These are phyloP conservation scores for Termitomyces sp. DNA, from an alignment of 768 basidiomycete species.

Conservation along the genomic window DNA sequence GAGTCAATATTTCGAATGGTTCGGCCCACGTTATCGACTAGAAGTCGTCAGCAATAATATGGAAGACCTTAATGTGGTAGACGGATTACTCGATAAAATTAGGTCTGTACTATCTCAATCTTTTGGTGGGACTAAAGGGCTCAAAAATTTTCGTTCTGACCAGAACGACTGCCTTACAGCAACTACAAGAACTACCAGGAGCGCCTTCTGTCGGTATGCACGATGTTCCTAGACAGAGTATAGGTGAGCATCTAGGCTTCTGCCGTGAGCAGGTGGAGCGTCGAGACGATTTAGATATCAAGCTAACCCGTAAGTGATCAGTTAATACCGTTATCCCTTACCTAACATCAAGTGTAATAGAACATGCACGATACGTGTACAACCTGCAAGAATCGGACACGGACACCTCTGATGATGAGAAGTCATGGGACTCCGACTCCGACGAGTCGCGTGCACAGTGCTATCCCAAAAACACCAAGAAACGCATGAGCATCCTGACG, in stretches of 20 bases:
- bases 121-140: not conserved
- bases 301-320: conserved; percentile 60
- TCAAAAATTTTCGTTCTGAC: not conserved
- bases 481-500: conserved; percentile 69
- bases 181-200: conserved; percentile 41
- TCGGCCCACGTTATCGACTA: conserved; percentile 90
- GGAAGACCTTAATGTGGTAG: conserved; percentile 86
- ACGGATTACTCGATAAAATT: conserved; percentile 76
- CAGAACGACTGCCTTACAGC: conserved; percentile 37
- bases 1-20: conserved; percentile 96
- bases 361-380: conserved; percentile 66
- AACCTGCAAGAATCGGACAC: conserved; percentile 49
- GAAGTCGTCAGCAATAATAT: conserved; percentile 92
- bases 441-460: conserved; percentile 35
- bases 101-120: conserved; percentile 45
- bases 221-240: conserved; percentile 68
- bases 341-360: conserved; percentile 28
- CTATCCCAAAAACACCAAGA: conserved; percentile 28
- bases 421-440: conserved; percentile 39
- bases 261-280: conserved; percentile 43
- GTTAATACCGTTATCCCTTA: not conserved
- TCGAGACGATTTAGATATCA: conserved; percentile 63
- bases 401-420: conserved; percentile 44
- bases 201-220: conserved; percentile 89
- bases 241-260: conserved; percentile 62